phyloP scores from a whole-genome alignment of 176 grass and related monocot genomes.

The Oryza brachyantha region DNA sequence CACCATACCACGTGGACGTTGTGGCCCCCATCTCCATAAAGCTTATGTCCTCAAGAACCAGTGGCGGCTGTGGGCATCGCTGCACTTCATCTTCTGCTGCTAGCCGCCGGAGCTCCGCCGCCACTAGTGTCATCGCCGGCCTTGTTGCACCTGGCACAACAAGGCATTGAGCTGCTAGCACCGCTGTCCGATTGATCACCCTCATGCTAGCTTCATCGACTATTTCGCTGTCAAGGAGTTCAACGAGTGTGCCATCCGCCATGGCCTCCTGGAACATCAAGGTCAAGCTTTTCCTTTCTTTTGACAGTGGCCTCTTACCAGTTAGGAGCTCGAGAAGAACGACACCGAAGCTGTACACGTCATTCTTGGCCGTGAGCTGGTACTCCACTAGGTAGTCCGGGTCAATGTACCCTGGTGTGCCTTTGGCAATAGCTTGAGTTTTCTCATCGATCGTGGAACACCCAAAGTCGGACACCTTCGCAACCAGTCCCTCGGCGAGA shows the following conservation, averaged over 20 bases:
- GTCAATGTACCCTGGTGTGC: slow-evolving; percentile 17
- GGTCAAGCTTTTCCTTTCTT: slow-evolving; percentile 3
- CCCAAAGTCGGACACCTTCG: not conserved
- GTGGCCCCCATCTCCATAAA: not conserved
- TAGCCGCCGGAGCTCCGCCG: not conserved
- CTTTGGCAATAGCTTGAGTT: not conserved
- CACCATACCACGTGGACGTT: not conserved
- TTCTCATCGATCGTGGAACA: not conserved
- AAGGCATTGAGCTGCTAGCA: slow-evolving; percentile 17
- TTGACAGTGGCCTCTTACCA: not conserved
- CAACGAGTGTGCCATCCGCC: not conserved
- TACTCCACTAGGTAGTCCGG: slow-evolving; percentile 8
- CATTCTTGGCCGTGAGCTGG: slow-evolving; percentile 25
- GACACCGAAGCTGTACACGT: slow-evolving; percentile 32
- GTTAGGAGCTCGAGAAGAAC: slow-evolving; percentile 27
- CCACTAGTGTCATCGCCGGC: slow-evolving; percentile 4
- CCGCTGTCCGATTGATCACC: not conserved
- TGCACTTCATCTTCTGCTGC: not conserved
- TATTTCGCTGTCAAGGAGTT: not conserved
- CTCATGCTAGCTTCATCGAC: not conserved
- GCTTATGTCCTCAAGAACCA: not conserved
- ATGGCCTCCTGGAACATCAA: slow-evolving; percentile 16
- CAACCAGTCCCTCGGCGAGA: not conserved
- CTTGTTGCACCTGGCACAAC: slow-evolving; percentile 4
- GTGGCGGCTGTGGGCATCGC: not conserved